These are phyloP conservation scores for Myxozyma monticola DNA, from an alignment of 805 yeast species.

Conservation along the genomic window DNA sequence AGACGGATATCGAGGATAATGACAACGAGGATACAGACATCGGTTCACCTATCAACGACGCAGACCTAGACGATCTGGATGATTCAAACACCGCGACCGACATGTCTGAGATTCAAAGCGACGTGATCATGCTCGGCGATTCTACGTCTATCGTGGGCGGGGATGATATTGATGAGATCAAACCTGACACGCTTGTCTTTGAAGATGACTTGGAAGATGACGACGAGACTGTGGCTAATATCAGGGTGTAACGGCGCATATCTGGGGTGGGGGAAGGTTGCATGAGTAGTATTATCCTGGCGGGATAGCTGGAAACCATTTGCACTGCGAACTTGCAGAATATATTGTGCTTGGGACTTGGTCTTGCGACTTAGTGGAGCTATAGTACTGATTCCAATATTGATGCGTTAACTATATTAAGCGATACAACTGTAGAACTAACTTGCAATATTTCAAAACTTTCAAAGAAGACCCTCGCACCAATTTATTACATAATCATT, in stretches of 20 bases:
- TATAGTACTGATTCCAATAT: too few relatives aligned
- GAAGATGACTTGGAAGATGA: slow-evolving; percentile 7
- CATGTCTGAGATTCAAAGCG: background rate
- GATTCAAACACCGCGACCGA: slow-evolving; percentile 3
- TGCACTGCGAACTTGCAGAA: too few relatives aligned
- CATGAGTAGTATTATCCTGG: too few relatives aligned
- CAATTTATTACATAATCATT: too few relatives aligned
- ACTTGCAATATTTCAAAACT: too few relatives aligned
- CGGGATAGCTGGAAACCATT: too few relatives aligned
- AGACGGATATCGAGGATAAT: background rate
- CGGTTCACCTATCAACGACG: slow-evolving; percentile 3
- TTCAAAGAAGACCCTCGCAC: too few relatives aligned
- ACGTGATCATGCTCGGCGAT: slow-evolving; percentile 5
- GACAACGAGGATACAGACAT: background rate
- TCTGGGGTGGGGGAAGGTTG: too few relatives aligned
- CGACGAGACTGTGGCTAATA: slow-evolving; percentile 8
- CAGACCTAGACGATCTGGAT: slow-evolving; percentile 7
- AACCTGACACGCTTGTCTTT: slow-evolving; percentile 1
- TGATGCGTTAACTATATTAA: too few relatives aligned
- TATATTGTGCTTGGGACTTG: too few relatives aligned
- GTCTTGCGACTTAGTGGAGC: too few relatives aligned
- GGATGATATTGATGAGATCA: slow-evolving; percentile 15
- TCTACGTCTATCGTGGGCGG: slow-evolving; percentile 4
- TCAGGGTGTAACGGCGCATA: slow-evolving; percentile 5
- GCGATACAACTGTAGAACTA: too few relatives aligned